Percentiles rank a stretch among this genome's conserved stretches.
Evolutionary conservation across 2,329 filamentous ascomycete genomes (phyloP).

Genomic region (Ceratocystis variospora): DNA sequence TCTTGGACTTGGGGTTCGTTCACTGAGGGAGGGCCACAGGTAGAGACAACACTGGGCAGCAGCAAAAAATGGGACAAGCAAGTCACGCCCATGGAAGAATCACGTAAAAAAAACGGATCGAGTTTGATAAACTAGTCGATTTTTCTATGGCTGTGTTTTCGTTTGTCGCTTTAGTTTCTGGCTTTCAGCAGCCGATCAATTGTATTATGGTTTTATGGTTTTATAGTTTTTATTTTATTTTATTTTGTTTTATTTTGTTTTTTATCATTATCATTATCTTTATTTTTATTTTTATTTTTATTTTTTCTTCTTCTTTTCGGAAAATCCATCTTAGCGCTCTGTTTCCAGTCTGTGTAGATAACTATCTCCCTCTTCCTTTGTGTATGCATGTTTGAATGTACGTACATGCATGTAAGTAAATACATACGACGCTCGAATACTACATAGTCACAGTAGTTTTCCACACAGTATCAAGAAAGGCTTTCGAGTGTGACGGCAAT

Average conservation of each 20-base stretch:
- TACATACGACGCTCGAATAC: neutral
- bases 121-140: too few species aligned
- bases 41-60: too few species aligned
- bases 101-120: neutral
- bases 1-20: neutral
- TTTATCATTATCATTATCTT: too few species aligned
- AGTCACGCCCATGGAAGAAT: neutral
- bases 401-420: neutral
- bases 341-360: neutral
- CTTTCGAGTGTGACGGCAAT: neutral
- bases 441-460: neutral
- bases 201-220: neutral
- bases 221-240: neutral
- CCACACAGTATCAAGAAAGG: too few species aligned
- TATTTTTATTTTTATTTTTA: neutral
- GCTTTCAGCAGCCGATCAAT: neutral
- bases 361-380: neutral
- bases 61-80: too few species aligned
- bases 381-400: neutral
- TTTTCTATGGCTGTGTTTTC: too few species aligned
- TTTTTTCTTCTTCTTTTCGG: neutral
- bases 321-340: neutral
- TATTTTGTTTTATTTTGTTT: too few species aligned
- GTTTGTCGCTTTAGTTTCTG: neutral
- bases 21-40: too few species aligned